phyloP scores from a whole-genome alignment of 192 early-diverging fungal genomes.

The Allomyces macrogynus region DNA sequence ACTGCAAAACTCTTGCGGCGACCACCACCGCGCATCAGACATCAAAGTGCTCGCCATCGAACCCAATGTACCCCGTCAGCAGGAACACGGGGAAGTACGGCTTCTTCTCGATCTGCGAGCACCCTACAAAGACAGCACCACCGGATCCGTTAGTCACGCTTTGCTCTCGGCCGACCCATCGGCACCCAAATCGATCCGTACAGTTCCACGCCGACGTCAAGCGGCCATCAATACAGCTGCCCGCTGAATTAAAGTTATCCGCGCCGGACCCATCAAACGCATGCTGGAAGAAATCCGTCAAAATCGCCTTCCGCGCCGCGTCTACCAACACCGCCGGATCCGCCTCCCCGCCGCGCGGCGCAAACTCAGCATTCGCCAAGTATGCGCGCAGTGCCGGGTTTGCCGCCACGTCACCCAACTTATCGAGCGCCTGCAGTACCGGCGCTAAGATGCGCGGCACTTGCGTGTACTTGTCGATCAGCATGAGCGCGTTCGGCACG shows the following conservation, averaged over 20 bases:
- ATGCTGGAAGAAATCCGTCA: slow-evolving; percentile 84
- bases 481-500: slow-evolving; percentile 94
- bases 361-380: background rate
- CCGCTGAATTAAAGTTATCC: slow-evolving; percentile 76
- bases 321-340: background rate
- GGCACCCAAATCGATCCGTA: background rate
- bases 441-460: slow-evolving; percentile 88
- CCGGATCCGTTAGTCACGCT: too few species aligned
- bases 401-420: background rate
- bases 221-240: slow-evolving; percentile 86
- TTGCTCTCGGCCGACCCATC: background rate
- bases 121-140: slow-evolving; percentile 12
- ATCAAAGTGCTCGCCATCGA: too few species aligned
- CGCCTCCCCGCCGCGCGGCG: too few species aligned
- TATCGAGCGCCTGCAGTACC: background rate
- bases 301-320: slow-evolving; percentile 34
- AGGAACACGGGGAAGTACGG: slow-evolving; percentile 76
- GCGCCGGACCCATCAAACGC: slow-evolving; percentile 95
- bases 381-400: background rate
- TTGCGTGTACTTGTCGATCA: slow-evolving; percentile 97
- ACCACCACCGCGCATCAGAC: too few species aligned
- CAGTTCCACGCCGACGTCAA: slow-evolving; percentile 82
- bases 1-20: too few species aligned
- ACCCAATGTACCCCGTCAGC: slow-evolving; percentile 25
- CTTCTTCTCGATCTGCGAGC: slow-evolving; percentile 82